A percentile compares a stretch with the other conserved stretches of the same genome.
Conservation (phyloP, 1,284 basidiomycete species). For the Cronartium quercuum region DNA sequence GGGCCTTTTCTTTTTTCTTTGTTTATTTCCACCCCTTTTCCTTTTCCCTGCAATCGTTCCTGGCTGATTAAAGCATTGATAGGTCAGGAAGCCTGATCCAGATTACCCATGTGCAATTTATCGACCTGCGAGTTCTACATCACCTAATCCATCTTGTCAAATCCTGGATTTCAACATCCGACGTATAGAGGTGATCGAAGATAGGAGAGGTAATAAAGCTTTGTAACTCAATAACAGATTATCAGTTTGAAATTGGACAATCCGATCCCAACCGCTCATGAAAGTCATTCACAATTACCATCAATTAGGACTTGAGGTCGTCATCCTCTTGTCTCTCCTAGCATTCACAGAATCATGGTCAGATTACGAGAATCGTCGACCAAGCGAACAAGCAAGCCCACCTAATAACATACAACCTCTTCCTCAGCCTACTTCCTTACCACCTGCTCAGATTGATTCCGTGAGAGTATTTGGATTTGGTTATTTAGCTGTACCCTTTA, state of each 20-base stretch:
- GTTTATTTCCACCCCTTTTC: background rate
- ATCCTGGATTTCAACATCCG: slow-evolving; percentile 35
- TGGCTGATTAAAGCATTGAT: background rate
- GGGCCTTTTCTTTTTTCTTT: background rate
- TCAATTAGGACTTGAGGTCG: slow-evolving; percentile 21
- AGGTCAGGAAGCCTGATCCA: slow-evolving; percentile 33
- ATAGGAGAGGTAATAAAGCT: slow-evolving; percentile 4
- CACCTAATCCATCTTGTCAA: slow-evolving; percentile 13
- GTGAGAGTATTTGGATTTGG: background rate
- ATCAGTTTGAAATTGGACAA: background rate
- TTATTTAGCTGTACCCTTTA: background rate
- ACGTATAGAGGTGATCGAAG: slow-evolving; percentile 24
- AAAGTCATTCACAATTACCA: background rate
- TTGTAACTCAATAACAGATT: background rate
- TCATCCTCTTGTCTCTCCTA: slow-evolving; percentile 20
- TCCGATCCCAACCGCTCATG: background rate
- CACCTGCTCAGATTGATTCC: background rate
- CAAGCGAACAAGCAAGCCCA: background rate
- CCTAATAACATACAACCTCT: background rate
- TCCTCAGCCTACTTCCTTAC: background rate
- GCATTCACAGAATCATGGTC: slow-evolving; percentile 11
- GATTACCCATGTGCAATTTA: slow-evolving; percentile 36
- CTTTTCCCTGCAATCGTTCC: background rate
- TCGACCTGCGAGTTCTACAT: background rate
- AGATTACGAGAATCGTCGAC: slow-evolving; percentile 1